Evolutionary conservation across 345 rosid genomes (phyloP), one percentile per base, ranked within the genome.

Genomic region (Eucalyptus pauciflora): DNA sequence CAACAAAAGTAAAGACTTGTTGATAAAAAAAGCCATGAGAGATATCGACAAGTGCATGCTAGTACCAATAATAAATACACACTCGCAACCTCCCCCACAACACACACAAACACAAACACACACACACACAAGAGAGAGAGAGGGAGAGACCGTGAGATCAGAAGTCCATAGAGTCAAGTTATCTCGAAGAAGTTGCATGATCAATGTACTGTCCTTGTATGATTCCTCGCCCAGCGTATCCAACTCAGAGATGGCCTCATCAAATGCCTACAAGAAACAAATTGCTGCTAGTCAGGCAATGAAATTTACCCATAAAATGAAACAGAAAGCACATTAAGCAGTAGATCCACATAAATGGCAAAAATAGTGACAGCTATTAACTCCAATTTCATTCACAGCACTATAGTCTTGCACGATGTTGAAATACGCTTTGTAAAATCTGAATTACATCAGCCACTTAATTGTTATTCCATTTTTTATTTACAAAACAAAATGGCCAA

Each of bases 131-230:
- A 22, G 60, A 54, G 60, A 51, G 62, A 22, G 62, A 56, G 62
- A 13, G 91, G 24, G 81, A 85, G 79, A 85, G 89, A 98, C 99
- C 90, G 96, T 92, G 92, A 95, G 93, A 93, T 98, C 99, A 87
- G 99, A 97, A 89, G 99, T 98, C 99, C 99, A 98, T 27, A 98
- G 97, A 31, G 99, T 98, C 88, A 98, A 93, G 86, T 98, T 98
- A 91, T 98, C 99, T 33, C 99, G 98, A 89, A 96, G 98, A 89
- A 98, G 98, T 93, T 98, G 99, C 99, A 98, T 98, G 89, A 98
- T 98, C 92, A 97, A 90, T 51, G 99, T 97, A 90, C 99, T 97
- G 91, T 98, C 99, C 94, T 97, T 97, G 98, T 98, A 98, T 52
- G 99, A 97, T 91, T 98, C 99, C 94, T 98, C 99, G 18, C 99